A percentile compares a stretch with the other conserved stretches of the same genome.
These are phyloP conservation scores for Polysphondylium violaceum DNA, from an alignment of 78 protist genomes.

Conservation along the genomic window DNA sequence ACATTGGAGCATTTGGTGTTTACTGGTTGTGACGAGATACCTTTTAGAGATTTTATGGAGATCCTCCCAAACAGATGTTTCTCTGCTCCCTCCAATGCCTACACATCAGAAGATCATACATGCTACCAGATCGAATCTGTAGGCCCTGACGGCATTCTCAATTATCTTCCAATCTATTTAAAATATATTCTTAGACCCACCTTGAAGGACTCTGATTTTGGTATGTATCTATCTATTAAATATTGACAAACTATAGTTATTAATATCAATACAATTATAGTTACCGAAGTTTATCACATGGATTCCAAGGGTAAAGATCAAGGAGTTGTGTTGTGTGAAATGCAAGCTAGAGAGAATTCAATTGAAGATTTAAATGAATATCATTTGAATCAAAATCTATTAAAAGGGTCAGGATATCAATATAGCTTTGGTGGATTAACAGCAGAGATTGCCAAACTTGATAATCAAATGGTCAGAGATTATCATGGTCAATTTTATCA, in stretches of 20 bases:
- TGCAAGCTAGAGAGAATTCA: conserved; percentile 79
- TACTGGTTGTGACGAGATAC: conserved; percentile 62
- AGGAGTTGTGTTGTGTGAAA: conserved; percentile 80
- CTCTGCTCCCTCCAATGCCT: conserved; percentile 75
- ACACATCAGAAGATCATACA: conserved; percentile 80
- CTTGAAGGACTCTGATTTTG: conserved; percentile 27
- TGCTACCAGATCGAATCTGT: conserved; percentile 57
- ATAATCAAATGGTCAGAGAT: conserved; percentile 29
- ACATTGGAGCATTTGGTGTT: conserved; percentile 88
- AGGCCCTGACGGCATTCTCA: conserved; percentile 57
- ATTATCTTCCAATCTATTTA: conserved; percentile 31
- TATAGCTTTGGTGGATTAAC: conserved; percentile 72
- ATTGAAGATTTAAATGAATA: conserved; percentile 24
- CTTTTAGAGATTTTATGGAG: conserved; percentile 67
- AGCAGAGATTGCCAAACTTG: conserved; percentile 25
- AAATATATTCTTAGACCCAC: conserved; percentile 42
- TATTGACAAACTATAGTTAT: not conserved
- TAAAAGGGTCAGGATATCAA: conserved; percentile 1
- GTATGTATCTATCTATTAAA: not conserved
- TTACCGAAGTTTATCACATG: conserved; percentile 77
- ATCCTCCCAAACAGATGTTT: conserved; percentile 41
- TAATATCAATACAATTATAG: not conserved
- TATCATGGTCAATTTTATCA: conserved; percentile 74
- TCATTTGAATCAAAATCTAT: not conserved
- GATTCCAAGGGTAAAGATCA: conserved; percentile 58